Evolutionary conservation across 1,284 basidiomycete genomes (phyloP), one percentile per base, ranked within the genome.

Genomic region (Coriolopsis trogii): DNA sequence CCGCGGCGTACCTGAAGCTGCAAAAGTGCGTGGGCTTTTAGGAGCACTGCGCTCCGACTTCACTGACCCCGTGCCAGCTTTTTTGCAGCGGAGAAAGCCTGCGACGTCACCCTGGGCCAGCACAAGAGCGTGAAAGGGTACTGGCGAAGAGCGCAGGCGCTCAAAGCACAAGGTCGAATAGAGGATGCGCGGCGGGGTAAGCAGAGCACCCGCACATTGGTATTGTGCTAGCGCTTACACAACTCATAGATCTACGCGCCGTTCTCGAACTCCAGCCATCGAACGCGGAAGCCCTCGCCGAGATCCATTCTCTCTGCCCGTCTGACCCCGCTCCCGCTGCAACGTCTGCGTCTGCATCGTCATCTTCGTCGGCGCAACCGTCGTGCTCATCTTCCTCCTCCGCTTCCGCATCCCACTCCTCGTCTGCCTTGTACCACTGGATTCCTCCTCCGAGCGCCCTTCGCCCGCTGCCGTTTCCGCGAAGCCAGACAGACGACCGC

Each of bases 61-160:
- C 38, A 6, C 41, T 36, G 15, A 24, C 25, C 28, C 8, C 29
- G 18, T 34, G 24, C 6, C 56, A 87, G 85, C 56, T 87, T 82
- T 81, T 79, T 83, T 41, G 80, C 81, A 61, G 85, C 85, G 1
- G 85, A 88, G 63, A 72, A 76, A 23, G 85, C 85, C 1, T 88
- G 85, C 56, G 79, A 82, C 3, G 71, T 74, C 52, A 82, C 85
- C 1, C 71, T 88, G 9, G 60, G 70, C 26, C 84, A 87, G 56
- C 85, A 88, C 56, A 73, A 73, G 34, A 86, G 82, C 50, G 77
- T 79, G 37, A 88, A 88, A 61, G 85, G 82, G 1, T 76, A 83
- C 51, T 88, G 77, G 66, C 76, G 85, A 23, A 78, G 85, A 26
- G 84, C 84, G 3, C 82, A 80, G 41, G 84, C 85, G 0, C 72